phyloP scores from a whole-genome alignment of 306 rosid genomes.

The Lathyrus aphaca region DNA sequence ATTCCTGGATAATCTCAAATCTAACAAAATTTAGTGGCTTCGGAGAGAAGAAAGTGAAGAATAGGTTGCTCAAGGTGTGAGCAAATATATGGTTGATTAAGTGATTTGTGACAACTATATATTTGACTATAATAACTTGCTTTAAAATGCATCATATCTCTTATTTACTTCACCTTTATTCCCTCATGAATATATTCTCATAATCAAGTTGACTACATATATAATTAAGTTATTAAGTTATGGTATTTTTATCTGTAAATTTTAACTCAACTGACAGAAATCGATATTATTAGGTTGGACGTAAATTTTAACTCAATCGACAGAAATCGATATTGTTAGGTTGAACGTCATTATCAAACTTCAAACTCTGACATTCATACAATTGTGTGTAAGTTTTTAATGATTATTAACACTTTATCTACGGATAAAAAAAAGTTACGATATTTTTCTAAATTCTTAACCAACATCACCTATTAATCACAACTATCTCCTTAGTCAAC shows the following conservation, averaged over 20 bases:
- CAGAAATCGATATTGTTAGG: too few species aligned
- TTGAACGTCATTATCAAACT: too few species aligned
- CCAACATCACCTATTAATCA: constrained; percentile 46
- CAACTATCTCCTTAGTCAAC: constrained; percentile 56
- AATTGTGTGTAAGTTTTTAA: too few species aligned
- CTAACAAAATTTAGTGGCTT: constrained; percentile 35
- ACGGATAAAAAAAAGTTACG: too few species aligned
- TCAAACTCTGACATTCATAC: too few species aligned
- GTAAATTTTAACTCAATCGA: too few species aligned
- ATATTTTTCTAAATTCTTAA: constrained; percentile 54
- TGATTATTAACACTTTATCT: too few species aligned
- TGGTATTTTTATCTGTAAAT: background rate
- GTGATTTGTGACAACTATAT: constrained; percentile 36
- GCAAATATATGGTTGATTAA: constrained; percentile 35
- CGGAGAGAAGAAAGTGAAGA: constrained; percentile 30
- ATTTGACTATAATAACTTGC: constrained; percentile 31
- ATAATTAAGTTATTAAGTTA: constrained; percentile 43
- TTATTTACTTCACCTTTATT: constrained; percentile 44
- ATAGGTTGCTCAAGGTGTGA: constrained; percentile 36
- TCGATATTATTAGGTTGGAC: too few species aligned
- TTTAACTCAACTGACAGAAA: too few species aligned
- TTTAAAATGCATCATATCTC: constrained; percentile 24
- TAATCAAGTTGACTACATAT: constrained; percentile 42
- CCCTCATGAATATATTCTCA: constrained; percentile 34
- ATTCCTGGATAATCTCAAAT: constrained; percentile 14